Percentiles rank a stretch among this genome's conserved stretches.
phyloP scores from a whole-genome alignment of 148 eudicot species.

The Rhododendron henanense region DNA sequence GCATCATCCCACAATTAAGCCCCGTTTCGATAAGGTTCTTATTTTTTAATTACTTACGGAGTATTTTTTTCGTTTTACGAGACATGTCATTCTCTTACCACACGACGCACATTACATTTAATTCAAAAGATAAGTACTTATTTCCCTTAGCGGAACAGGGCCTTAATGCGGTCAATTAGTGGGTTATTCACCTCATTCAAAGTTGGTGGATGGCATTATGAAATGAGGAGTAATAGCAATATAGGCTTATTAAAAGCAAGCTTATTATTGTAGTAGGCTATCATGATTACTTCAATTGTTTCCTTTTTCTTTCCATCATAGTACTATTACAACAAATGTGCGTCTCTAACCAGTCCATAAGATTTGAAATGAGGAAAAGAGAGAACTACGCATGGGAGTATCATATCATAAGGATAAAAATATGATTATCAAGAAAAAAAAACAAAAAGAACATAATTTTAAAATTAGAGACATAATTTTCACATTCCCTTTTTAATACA shows the following conservation, averaged over 20 bases:
- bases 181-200: background rate
- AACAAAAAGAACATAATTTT: background rate
- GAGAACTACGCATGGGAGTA: background rate
- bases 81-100: too few species aligned
- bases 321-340: background rate
- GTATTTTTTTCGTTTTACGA: too few species aligned
- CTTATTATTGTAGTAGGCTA: background rate
- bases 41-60: too few species aligned
- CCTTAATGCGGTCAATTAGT: background rate
- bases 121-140: too few species aligned
- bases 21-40: too few species aligned
- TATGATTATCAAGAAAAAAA: background rate
- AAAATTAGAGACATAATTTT: too few species aligned
- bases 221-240: background rate
- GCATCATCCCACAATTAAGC: background rate
- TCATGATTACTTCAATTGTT: background rate
- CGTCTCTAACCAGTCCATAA: background rate
- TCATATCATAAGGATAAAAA: background rate
- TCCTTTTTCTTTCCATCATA: background rate
- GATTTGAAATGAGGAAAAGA: too few species aligned
- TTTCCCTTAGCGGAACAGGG: rapidly evolving
- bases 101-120: too few species aligned
- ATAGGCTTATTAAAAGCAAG: background rate
- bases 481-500: too few species aligned
- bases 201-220: background rate